Evolutionary conservation across 768 basidiomycete species (phyloP), one percentile per base, ranked within the genome.

Genomic region (Boletellus sp.): DNA sequence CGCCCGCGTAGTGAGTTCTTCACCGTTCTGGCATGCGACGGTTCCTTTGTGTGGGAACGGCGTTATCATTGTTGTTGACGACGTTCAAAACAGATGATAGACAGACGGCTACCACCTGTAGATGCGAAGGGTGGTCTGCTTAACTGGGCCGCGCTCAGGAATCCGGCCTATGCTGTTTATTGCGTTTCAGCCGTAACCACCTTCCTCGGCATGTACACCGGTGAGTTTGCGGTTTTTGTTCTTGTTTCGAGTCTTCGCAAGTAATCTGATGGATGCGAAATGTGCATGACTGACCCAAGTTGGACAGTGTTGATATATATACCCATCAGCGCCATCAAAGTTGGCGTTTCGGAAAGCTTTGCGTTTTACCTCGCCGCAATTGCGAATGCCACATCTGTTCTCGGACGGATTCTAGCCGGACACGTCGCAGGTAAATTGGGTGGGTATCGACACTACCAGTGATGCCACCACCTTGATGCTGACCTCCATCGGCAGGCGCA

Each of bases 181-280:
- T 82, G 81, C 40, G 13, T 74, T 3, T 80, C 85, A 0, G 75
- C 77, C 0, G 76, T 81, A 48, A 60, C 79, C 19, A 69, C 65
- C 13, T 88, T 84, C 65, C 74, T 90, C 12, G 88, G 87, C 4
- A 63, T 90, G 11, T 90, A 87, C 59, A 86, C 85, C 0, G 67
- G 85, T 78, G 40, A 42, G 71, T 62, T 49, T 16, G 26, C 43
- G 38, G 41, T 46, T 33, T 44, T 23, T 32, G 42, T 15, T 6
- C 15, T 9, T 3, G 13, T 28, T 26, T 11, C 13, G 17, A 5
- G 5, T 19, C 13, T 17, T 16, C 20, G 23, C 22, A 8, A 16
- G 20, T 32, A 17, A 19, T 17, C 16, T 24, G 13, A 39, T 23
- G 3, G 13, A n/a, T n/a, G 24, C 5, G 10, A 32, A 20, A 45